These are phyloP conservation scores for Umbelopsis sp. DNA, from an alignment of 192 early-diverging fungal species.

Conservation along the genomic window DNA sequence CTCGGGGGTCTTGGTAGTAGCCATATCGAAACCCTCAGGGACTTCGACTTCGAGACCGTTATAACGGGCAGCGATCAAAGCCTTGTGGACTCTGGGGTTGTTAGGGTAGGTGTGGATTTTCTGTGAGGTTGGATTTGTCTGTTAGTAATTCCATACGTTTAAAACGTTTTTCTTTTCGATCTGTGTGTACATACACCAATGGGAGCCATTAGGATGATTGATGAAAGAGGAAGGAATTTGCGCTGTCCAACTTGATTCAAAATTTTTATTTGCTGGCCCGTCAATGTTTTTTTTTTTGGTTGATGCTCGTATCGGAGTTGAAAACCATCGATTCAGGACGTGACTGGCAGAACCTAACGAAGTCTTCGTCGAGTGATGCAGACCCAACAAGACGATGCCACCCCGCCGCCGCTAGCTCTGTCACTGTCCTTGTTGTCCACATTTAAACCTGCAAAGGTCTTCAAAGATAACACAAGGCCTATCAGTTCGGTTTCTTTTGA, in stretches of 20 bases:
- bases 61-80: conserved; percentile 60
- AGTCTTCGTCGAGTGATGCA: conserved; percentile 9
- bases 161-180: neutral
- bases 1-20: conserved; percentile 76
- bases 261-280: neutral
- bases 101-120: conserved; percentile 67
- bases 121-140: conserved; percentile 29
- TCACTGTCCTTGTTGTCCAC: conserved; percentile 31
- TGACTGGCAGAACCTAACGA: conserved; percentile 3
- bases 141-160: neutral
- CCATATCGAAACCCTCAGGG: conserved; percentile 63
- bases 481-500: conserved; percentile 89
- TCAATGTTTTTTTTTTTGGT: conserved; percentile 5
- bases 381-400: conserved; percentile 11
- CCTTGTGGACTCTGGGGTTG: conserved; percentile 72
- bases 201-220: conserved; percentile 23
- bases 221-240: neutral
- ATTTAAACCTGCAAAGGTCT: conserved; percentile 66
- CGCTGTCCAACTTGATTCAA: no score
- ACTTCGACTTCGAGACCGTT: conserved; percentile 75
- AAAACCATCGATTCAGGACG: neutral
- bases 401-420: conserved; percentile 3
- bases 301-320: neutral
- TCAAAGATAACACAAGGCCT: conserved; percentile 70
- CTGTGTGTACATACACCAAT: conserved; percentile 32